Conservation (phyloP, 2,329 filamentous ascomycete genomes). For the Myriosclerotinia scirpicola region DNA sequence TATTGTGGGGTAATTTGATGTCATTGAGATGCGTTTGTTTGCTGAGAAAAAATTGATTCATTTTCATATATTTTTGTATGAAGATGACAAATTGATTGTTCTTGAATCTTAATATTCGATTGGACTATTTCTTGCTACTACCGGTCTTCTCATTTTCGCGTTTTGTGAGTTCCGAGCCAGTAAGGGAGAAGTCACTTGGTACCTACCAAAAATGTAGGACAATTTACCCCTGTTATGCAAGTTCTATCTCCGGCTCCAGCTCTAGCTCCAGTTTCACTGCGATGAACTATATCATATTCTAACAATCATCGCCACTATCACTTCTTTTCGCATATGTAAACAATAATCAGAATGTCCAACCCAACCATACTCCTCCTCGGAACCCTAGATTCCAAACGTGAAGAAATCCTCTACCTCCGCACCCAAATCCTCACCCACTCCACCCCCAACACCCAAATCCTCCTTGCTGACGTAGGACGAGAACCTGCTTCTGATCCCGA, state of each 20-base stretch:
- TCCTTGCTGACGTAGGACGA: slow-evolving; percentile 58
- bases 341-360: slow-evolving; percentile 37
- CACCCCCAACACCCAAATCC: slow-evolving; percentile 41
- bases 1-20: not conserved
- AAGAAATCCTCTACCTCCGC: slow-evolving; percentile 56
- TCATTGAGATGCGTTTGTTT: not conserved
- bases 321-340: not conserved
- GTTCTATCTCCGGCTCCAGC: not conserved
- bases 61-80: not conserved
- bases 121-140: not conserved
- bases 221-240: not conserved
- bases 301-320: not conserved
- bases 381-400: slow-evolving; percentile 64
- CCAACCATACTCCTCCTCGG: slow-evolving; percentile 54
- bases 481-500: slow-evolving; percentile 44
- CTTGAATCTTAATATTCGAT: not conserved
- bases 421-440: slow-evolving; percentile 43
- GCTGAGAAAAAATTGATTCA: not conserved
- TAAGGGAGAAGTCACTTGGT: not conserved
- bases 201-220: not conserved
- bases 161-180: not conserved
- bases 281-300: not conserved
- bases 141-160: not conserved
- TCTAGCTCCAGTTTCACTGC: not conserved
- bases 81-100: not conserved